Evolutionary conservation across 352 stramenopile genomes (phyloP), one percentile per base, ranked within the genome.

Genomic region (Phytophthora nicotianae): DNA sequence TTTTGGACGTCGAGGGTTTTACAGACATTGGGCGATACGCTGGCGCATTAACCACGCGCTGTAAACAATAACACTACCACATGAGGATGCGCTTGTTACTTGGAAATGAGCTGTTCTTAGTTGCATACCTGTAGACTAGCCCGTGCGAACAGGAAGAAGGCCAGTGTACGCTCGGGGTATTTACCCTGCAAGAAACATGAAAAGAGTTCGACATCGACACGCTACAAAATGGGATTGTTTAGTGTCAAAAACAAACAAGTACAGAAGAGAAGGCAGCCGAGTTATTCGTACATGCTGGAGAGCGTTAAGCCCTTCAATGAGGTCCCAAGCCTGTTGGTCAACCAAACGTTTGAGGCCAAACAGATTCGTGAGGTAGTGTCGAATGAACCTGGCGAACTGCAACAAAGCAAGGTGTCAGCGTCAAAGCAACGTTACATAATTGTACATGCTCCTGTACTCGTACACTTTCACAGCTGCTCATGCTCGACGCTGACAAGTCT

Each of bases 291-390:
- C 75, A 17, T 83, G 69, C 32, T 81, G 72, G 2, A 81, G 62
- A 42, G 51, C 65, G 33, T 49, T 53, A 2, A 93, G 62, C 0
- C 70, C 78, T 38, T 88, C 68, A 2, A 88, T 68, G 16, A 93
- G 64, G 20, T 89, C 80, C 51, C 78, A 71, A 1, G 68, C 69
- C 43, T 93, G 79, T 49, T 89, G 80, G 16, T 88, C 74, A 1
- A 93, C 80, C 19, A 91, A 68, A 29, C 69, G 65, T 43, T 67
- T 74, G 24, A 93, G 73, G 0, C 83, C 83, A 46, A 90, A 91
- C 9, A 77, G 78, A 17, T 81, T 90, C 21, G 77, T 86, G 46
- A 93, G 66, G 67, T 88, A 87, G 21, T 83, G 55, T 5, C 65
- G 70, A 32, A 91, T 73, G 42, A 85, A 87, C 20, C 42, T 53